phyloP scores from a whole-genome alignment of 805 yeast species.

The Wickerhamiella parazyma region DNA sequence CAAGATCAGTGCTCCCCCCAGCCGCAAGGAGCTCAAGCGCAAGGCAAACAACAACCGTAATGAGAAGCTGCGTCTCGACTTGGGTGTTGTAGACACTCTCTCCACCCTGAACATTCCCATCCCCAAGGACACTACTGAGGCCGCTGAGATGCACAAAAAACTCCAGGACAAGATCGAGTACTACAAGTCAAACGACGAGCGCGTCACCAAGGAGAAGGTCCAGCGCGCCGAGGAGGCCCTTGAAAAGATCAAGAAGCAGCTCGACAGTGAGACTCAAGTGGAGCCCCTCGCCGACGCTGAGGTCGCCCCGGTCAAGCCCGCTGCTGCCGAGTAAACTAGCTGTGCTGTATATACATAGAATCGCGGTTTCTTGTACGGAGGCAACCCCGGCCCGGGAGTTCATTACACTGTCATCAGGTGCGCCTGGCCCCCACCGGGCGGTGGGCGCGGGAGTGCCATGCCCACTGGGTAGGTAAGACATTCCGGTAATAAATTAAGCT shows the following conservation, averaged over 20 bases:
- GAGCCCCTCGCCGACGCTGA: slow-evolving; percentile 8
- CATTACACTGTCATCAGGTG: too few species aligned
- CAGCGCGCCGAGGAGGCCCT: slow-evolving; percentile 67
- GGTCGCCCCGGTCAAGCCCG: not conserved
- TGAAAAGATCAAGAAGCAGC: slow-evolving; percentile 42
- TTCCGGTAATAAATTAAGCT: not conserved
- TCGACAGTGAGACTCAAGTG: not conserved
- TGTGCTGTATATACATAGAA: too few species aligned
- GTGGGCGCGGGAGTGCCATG: too few species aligned
- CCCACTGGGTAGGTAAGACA: too few species aligned
- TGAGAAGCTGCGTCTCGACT: slow-evolving; percentile 56
- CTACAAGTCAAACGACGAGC: slow-evolving; percentile 61
- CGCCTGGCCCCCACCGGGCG: too few species aligned
- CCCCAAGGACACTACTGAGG: slow-evolving; percentile 65
- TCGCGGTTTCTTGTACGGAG: too few species aligned
- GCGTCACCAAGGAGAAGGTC: slow-evolving; percentile 62
- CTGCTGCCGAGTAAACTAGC: slow-evolving; percentile 2
- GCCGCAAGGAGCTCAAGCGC: slow-evolving; percentile 35
- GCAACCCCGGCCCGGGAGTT: too few species aligned
- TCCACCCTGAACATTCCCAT: slow-evolving; percentile 62
- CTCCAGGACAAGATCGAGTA: slow-evolving; percentile 61
- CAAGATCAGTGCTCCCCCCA: slow-evolving; percentile 33
- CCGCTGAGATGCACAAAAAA: slow-evolving; percentile 46
- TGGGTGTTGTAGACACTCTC: slow-evolving; percentile 63
- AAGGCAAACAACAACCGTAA: slow-evolving; percentile 28